These are phyloP conservation scores for Rhypophila decipiens DNA, from an alignment of 495 filamentous ascomycete species.

Conservation along the genomic window DNA sequence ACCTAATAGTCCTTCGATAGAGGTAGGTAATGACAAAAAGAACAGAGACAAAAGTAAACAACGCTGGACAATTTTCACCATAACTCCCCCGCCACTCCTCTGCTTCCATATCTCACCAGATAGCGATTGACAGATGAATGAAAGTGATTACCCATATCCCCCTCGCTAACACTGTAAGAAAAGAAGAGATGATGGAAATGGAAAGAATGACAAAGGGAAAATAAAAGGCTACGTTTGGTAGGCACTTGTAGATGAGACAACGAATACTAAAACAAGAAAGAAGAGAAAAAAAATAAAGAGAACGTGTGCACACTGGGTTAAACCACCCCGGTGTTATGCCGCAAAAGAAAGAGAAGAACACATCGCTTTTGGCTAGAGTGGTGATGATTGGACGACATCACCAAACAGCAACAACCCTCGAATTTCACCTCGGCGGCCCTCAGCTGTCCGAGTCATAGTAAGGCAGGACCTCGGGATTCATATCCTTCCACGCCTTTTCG, in stretches of 20 bases:
- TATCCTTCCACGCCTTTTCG: conserved; percentile 11
- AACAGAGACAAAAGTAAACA: not conserved
- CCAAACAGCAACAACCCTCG: no score
- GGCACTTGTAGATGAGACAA: not conserved
- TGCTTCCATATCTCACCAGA: no score
- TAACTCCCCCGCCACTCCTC: not conserved
- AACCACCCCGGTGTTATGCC: not conserved
- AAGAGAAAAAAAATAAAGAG: not conserved
- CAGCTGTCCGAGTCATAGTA: conserved; percentile 11
- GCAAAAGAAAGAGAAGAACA: not conserved
- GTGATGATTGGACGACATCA: no score
- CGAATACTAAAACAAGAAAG: not conserved
- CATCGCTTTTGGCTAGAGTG: no score
- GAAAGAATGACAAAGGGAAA: no score
- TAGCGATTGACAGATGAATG: no score
- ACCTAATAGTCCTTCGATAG: not conserved
- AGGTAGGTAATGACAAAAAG: not conserved
- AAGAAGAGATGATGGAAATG: no score
- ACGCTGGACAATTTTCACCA: not conserved
- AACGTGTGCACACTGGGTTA: not conserved
- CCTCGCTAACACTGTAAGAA: no score
- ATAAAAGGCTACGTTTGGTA: no score
- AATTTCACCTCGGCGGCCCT: no score
- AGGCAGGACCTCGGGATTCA: conserved; percentile 15
- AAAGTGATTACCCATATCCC: no score